Base-by-base conservation (phyloP, 805 yeast species). In the Nakazawaea ambrosiae region DNA sequence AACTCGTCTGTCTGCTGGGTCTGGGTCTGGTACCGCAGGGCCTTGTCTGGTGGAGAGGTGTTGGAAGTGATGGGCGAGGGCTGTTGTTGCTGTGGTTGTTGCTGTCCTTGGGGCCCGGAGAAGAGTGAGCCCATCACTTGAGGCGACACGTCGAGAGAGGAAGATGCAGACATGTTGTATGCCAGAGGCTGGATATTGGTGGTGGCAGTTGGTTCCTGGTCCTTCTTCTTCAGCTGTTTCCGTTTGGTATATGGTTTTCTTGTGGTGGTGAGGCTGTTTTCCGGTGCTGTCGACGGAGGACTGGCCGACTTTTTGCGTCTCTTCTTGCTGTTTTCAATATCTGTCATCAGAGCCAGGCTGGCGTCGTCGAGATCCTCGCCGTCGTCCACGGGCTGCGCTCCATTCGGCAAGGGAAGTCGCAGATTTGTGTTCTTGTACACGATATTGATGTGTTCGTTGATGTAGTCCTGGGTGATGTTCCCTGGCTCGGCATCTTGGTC, bases 361-460 rank as follows among this genome's bases (percentile, higher is more conserved):
- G 10, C 20, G 16, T 15, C 20, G 7, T 28, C 31, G 9, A 5
- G 20, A 28, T 28, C 31, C 6, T 28, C 31, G 24, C 7, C 7
- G 20, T 28, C 31, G 12, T 28, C 31, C 7, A 19, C n/a, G 7
- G 24, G 24, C 16, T 19, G 7, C n/a, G n/a, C 14, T 9, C 24
- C 33, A 14, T 30, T 29, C 16, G 48, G 46, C 10, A 46, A 39
- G 1, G 81, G 80, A 5, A 74, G 66, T 45, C 68, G 70, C 8
- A 73, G 66, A 38, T 58, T 59, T 14, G 77, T 73, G 48, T 75
- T 75, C 49, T 71, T 73, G 36, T 57, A 63, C 27, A 72, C 63
- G 8, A 73, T 68, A 38, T 72, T 73, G 43, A 72, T 71, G 48
- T 74, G 70, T 39, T 71, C 73, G 47, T 68, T 67, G 30, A 57